These are phyloP conservation scores for Chrysoporthe puriensis DNA, from an alignment of 2,329 filamentous ascomycete species.

Conservation along the genomic window DNA sequence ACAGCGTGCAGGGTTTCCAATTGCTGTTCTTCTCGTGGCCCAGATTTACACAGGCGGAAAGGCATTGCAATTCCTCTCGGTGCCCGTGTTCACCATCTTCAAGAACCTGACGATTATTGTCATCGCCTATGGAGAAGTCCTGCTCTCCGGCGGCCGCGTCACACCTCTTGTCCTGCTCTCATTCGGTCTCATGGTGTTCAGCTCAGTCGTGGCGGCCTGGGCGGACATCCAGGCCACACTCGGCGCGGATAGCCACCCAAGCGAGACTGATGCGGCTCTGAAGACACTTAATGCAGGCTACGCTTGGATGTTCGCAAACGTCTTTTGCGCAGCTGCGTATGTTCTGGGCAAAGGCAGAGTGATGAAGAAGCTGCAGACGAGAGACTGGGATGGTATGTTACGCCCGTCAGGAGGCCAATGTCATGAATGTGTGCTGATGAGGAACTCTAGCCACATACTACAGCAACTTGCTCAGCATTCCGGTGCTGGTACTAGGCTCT, in stretches of 20 bases:
- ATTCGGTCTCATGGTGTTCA: conserved; percentile 95
- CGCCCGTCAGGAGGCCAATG: conserved; percentile 2
- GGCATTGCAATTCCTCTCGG: conserved; percentile 92
- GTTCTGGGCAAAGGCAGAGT: conserved; percentile 94
- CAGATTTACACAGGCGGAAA: conserved; percentile 99
- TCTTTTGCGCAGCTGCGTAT: conserved; percentile 89
- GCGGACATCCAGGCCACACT: conserved; percentile 91
- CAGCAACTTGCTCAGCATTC: conserved; percentile 97
- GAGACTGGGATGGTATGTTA: conserved; percentile 95
- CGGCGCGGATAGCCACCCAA: conserved; percentile 57
- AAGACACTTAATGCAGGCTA: conserved; percentile 94
- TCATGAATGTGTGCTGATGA: neutral
- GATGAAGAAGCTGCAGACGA: conserved; percentile 99
- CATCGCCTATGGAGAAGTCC: conserved; percentile 96
- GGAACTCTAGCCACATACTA: conserved; percentile 89
- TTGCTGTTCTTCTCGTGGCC: conserved; percentile 91
- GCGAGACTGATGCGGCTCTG: conserved; percentile 66
- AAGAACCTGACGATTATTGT: conserved; percentile 99
- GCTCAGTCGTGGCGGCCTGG: conserved; percentile 94
- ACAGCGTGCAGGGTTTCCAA: conserved; percentile 79
- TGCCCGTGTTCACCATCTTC: conserved; percentile 99
- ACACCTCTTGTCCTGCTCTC: conserved; percentile 86
- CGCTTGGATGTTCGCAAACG: conserved; percentile 97
- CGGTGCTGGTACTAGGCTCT: conserved; percentile 81
- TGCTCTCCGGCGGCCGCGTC: conserved; percentile 96